These are phyloP conservation scores for Achaetomium macrosporum DNA, from an alignment of 2,329 filamentous ascomycete genomes.

Conservation along the genomic window DNA sequence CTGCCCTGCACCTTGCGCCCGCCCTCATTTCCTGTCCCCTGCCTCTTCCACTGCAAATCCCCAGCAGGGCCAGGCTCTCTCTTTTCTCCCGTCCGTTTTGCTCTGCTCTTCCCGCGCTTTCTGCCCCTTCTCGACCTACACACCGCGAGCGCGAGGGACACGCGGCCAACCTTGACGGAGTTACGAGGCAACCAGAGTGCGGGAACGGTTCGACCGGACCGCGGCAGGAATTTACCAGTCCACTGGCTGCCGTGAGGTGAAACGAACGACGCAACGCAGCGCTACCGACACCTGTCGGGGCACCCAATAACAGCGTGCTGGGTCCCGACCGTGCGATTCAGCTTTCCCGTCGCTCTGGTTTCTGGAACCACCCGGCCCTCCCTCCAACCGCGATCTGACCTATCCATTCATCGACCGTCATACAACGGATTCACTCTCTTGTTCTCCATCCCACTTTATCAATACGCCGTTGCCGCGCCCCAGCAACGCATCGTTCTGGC, in stretches of 20 bases:
- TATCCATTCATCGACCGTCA: neutral
- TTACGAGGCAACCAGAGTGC: neutral
- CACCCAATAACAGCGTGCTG: conserved; percentile 21
- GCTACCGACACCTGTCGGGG: conserved; percentile 6
- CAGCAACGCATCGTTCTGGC: neutral
- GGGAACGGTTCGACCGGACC: conserved; percentile 9
- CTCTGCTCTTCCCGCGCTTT: too few relatives aligned
- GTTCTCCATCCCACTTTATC: neutral
- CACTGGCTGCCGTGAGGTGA: conserved; percentile 22
- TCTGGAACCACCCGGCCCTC: conserved; percentile 21
- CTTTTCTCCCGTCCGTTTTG: neutral
- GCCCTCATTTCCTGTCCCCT: conserved; percentile 24
- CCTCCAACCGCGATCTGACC: neutral
- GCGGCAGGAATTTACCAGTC: conserved; percentile 11
- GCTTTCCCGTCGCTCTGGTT: conserved; percentile 25
- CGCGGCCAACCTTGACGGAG: too few relatives aligned
- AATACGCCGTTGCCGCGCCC: neutral
- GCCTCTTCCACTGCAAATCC: conserved; percentile 2
- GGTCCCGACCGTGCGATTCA: conserved; percentile 21
- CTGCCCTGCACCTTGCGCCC: conserved; percentile 21
- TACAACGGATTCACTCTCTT: neutral
- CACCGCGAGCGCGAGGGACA: conserved; percentile 1
- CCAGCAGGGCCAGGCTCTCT: conserved; percentile 9
- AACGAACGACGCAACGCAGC: conserved; percentile 21
- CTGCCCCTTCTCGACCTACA: neutral